A percentile compares a stretch with the other conserved stretches of the same genome.
These are phyloP conservation scores for Dillenia turbinata DNA, from an alignment of 164 flowering plant genomes.

Conservation along the genomic window DNA sequence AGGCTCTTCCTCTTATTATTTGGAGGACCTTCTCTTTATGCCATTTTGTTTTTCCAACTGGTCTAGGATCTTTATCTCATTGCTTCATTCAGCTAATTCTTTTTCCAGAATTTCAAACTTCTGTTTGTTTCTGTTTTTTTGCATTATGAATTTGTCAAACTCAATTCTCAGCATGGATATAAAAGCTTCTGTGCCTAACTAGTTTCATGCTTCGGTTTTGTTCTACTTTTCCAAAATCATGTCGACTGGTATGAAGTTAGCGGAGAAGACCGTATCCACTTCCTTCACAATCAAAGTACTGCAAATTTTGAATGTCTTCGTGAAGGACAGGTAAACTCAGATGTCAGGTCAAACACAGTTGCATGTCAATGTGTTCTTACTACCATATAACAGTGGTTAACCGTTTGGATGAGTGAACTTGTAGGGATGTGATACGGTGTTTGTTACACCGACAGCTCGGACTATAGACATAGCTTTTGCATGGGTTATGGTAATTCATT, in stretches of 20 bases:
- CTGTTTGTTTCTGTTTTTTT: no score
- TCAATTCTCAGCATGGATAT: no score
- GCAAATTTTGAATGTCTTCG: constrained; percentile 72
- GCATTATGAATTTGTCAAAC: no score
- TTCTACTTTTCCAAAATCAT: background rate
- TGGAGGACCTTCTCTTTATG: no score
- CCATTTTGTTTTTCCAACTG: no score
- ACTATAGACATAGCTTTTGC: constrained; percentile 86
- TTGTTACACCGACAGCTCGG: constrained; percentile 88
- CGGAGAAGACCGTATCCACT: constrained; percentile 79
- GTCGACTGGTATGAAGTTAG: constrained; percentile 40
- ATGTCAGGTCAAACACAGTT: background rate
- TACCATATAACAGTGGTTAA: no score
- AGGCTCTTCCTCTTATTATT: no score
- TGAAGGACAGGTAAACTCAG: constrained; percentile 69
- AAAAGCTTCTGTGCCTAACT: background rate
- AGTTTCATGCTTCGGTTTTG: constrained; percentile 4
- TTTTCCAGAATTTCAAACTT: no score
- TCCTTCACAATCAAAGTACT: constrained; percentile 93
- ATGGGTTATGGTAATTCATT: constrained; percentile 73
- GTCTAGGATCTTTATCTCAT: no score
- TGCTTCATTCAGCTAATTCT: no score
- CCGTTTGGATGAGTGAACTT: constrained; percentile 2
- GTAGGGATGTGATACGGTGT: constrained; percentile 92
- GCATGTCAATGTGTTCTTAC: no score